Evolutionary conservation across 805 yeast species (phyloP).

Genomic region (baker's yeast (Saccharomyces cerevisiae)): DNA sequence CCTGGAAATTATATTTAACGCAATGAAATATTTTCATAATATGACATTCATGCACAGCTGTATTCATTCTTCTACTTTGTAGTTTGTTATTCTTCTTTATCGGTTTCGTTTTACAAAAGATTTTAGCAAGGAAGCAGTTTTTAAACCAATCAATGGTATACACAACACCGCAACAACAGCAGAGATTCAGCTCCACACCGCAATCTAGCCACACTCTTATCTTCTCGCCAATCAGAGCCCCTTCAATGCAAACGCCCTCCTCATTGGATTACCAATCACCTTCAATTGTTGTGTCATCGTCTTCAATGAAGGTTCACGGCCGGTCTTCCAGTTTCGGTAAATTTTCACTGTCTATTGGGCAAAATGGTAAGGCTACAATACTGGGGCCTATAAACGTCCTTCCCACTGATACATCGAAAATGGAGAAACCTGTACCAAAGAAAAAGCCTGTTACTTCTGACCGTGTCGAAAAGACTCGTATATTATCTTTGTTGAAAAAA

Average conservation of each 20-base stretch:
- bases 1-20: background rate
- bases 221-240: slow-evolving; percentile 7
- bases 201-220: slow-evolving; percentile 4
- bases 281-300: background rate
- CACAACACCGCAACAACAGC: background rate
- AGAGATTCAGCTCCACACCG: slow-evolving; percentile 3
- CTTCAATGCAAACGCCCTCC: slow-evolving; percentile 11
- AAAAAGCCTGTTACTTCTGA: slow-evolving; percentile 1
- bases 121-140: background rate
- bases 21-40: background rate
- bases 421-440: background rate
- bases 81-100: background rate
- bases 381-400: slow-evolving; percentile 9
- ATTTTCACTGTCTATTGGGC: slow-evolving; percentile 24
- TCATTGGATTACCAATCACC: slow-evolving; percentile 2
- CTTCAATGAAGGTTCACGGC: background rate
- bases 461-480: slow-evolving; percentile 18
- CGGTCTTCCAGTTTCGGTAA: slow-evolving; percentile 9
- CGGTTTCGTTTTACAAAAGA: background rate
- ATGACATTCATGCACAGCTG: background rate
- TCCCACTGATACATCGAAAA: background rate
- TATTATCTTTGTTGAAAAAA: slow-evolving; percentile 22
- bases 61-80: background rate
- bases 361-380: slow-evolving; percentile 30
- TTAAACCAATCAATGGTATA: background rate